These are phyloP conservation scores for Phytophthora colocasiae DNA, from an alignment of 352 stramenopile species.

Conservation along the genomic window DNA sequence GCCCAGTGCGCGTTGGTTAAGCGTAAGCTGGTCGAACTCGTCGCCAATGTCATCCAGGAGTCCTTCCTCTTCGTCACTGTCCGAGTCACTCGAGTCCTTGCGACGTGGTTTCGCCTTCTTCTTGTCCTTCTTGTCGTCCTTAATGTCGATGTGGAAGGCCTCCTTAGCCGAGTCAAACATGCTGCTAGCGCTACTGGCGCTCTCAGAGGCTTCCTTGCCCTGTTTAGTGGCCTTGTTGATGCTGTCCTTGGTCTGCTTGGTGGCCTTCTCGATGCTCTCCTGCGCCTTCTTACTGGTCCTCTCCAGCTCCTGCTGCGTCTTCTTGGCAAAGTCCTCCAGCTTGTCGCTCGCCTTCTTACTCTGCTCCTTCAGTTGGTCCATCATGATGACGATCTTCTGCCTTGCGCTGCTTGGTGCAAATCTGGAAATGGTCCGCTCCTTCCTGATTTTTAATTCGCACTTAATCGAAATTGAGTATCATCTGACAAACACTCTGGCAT, in stretches of 20 bases:
- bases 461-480: slow-evolving; percentile 14
- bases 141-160: slow-evolving; percentile 49
- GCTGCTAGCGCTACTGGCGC: slow-evolving; percentile 17
- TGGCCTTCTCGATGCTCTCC: slow-evolving; percentile 29
- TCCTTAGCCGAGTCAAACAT: slow-evolving; percentile 36
- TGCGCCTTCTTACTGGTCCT: slow-evolving; percentile 40
- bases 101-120: slow-evolving; percentile 36
- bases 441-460: slow-evolving; percentile 9
- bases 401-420: slow-evolving; percentile 23
- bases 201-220: slow-evolving; percentile 32
- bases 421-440: slow-evolving; percentile 12
- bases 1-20: slow-evolving; percentile 46
- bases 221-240: slow-evolving; percentile 33
- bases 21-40: slow-evolving; percentile 47
- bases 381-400: slow-evolving; percentile 38
- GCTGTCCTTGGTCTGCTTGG: slow-evolving; percentile 37
- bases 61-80: slow-evolving; percentile 50
- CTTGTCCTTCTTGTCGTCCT: slow-evolving; percentile 38
- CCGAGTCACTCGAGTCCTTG: slow-evolving; percentile 45
- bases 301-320: slow-evolving; percentile 39
- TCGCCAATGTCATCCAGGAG: slow-evolving; percentile 46
- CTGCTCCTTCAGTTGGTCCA: slow-evolving; percentile 56
- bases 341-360: slow-evolving; percentile 47
- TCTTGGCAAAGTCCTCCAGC: slow-evolving; percentile 37
- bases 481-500: slow-evolving; percentile 1